Evolutionary conservation across 163 green algal genomes (phyloP), one percentile per base, ranked within the genome.

Genomic region (Scenedesmus sp.): DNA sequence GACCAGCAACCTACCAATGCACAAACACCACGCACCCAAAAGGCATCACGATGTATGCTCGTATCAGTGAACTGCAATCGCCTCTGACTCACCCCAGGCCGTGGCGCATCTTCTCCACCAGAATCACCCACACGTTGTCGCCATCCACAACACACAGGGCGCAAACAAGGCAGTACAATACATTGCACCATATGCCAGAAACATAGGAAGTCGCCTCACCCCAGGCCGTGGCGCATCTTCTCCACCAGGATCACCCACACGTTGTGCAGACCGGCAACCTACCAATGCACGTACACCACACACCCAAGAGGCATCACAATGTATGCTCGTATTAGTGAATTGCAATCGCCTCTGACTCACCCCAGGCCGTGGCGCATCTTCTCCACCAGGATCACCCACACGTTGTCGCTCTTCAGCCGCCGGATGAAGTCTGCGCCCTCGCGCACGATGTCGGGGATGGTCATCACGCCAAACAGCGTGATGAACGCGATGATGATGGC

Each of bases 361-460:
- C 97, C 97, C 3, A 99, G 89, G 8, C 97, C 97, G 60, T 95
- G 87, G 1, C 97, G 94, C 95, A 98, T 98, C 93, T 99, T 99
- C 91, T 99, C 97, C 60, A 99, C 94, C 56, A 99, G 96, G 52
- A 95, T 94, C 12, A 95, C 96, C 97, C 97, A 99, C 70, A 99
- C 96, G 94, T 98, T 99, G 89, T 99, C 97, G 52, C 94, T 97
- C 93, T 99, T 97, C 57, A 99, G 94, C 23, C 97, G 92, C 16
- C 93, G 94, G 7, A 99, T 95, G 93, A 99, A 99, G 94, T 99
- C 97, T 4, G 96, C 95, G 0, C 96, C 97, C 94, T 99, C 97
- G 6, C 95, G 94, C 12, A 98, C 96, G 84, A 99, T 97, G 92
- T 98, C 96, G 4, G 97, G 97, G 67, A 99, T 98, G 57, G 98